Evolutionary conservation across 352 stramenopile genomes (phyloP), one percentile per base, ranked within the genome.

Genomic region (Pythium angustatum): DNA sequence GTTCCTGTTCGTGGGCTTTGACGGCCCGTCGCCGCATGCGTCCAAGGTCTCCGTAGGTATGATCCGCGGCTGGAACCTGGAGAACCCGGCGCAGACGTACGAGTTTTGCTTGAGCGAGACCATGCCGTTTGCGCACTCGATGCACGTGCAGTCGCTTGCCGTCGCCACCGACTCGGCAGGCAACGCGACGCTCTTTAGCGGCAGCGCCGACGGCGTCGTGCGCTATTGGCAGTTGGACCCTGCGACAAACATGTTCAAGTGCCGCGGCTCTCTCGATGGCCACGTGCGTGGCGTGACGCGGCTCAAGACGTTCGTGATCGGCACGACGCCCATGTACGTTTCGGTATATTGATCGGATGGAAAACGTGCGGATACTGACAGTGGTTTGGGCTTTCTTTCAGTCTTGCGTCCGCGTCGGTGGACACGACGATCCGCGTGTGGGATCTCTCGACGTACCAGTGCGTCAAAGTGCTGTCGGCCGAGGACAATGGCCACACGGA

Each of bases 181-280:
- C 41, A 85, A 81, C 41, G 77, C 84, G 21, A 92, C 83, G 62
- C 74, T 94, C 31, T 91, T 93, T 52, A 92, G 81, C 51, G 86
- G 86, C 45, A 85, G 82, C 44, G 73, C 79, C 3, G 86, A 94
- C 34, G 87, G 87, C 36, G 75, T 75, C 26, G 90, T 95, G 45
- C 79, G 83, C 43, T 93, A 92, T 65, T 95, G 87, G 87, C 83
- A 91, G 47, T 71, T 93, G 38, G 87, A 95, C 57, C 71, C 79
- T 0, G 58, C 79, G 8, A 78, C 64, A 43, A 89, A 90, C 62
- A 57, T 72, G 50, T 95, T 95, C 70, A 87, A 91, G 64, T 93
- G 87, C 66, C 62, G 76, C 27, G 87, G 87, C 15, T 65, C 78
- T 12, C 83, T 95, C 47, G 84, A 93, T 31, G 84, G 87, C 56